Evolutionary conservation across 1,284 basidiomycete species (phyloP).

Genomic region (Apiotrichum veenhuisii): DNA sequence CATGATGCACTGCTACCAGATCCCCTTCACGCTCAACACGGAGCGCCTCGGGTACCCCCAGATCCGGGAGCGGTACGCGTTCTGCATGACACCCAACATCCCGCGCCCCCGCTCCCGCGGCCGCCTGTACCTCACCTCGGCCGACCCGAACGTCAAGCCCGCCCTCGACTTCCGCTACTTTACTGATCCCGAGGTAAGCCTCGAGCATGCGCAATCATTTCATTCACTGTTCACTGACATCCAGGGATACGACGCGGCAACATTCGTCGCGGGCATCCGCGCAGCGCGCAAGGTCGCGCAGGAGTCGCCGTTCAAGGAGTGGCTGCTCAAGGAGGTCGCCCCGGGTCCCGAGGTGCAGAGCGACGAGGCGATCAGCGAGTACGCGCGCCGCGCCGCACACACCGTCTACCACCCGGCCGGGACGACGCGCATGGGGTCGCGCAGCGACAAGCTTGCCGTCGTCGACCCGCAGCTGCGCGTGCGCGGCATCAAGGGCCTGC

Average conservation of each 20-base stretch:
- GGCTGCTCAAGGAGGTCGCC: conserved; percentile 18
- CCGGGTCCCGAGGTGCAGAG: conserved; percentile 10
- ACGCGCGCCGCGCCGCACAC: conserved; percentile 20
- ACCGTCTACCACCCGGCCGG: conserved; percentile 24
- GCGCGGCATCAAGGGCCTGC: conserved; percentile 17
- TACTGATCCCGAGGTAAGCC: conserved; percentile 19
- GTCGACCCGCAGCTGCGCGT: conserved; percentile 16
- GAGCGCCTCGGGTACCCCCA: conserved; percentile 18
- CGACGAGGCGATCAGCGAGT: conserved; percentile 21
- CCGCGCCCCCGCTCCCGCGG: conserved; percentile 18
- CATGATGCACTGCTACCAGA: conserved; percentile 27
- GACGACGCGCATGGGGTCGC: conserved; percentile 17
- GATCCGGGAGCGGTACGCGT: conserved; percentile 18
- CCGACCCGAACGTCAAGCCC: conserved; percentile 17
- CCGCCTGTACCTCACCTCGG: conserved; percentile 10
- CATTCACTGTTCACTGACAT: no score
- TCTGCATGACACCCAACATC: conserved; percentile 25
- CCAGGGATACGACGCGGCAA: conserved; percentile 20
- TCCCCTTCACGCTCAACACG: conserved; percentile 22
- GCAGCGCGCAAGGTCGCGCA: conserved; percentile 19
- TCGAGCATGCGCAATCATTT: no score
- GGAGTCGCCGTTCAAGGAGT: conserved; percentile 20
- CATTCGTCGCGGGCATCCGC: conserved; percentile 18
- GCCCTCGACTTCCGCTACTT: conserved; percentile 25
- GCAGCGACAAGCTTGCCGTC: conserved; percentile 9